phyloP scores from a whole-genome alignment of 257 asterid species.

The Nicotiana tomentosiformis region DNA sequence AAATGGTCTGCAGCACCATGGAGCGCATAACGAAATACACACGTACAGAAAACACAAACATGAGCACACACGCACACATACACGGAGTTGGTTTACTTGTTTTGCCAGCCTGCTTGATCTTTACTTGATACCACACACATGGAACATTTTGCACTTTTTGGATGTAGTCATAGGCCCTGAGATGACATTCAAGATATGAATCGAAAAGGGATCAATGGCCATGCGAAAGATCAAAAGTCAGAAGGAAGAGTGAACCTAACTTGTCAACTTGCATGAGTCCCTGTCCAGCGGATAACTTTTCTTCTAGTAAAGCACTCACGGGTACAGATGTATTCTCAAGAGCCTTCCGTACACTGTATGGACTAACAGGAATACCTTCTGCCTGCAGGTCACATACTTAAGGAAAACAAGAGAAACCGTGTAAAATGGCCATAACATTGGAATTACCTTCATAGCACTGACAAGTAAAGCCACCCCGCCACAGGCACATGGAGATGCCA shows the following conservation, averaged over 20 bases:
- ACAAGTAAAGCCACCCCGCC: slow-evolving; percentile 94
- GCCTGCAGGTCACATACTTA: slow-evolving; percentile 49
- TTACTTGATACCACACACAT: slow-evolving; percentile 68
- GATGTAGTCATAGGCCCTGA: slow-evolving; percentile 88
- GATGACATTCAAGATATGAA: slow-evolving; percentile 26
- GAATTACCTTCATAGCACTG: slow-evolving; percentile 93
- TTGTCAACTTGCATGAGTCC: slow-evolving; percentile 98
- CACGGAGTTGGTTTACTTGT: slow-evolving; percentile 35
- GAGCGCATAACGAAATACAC: background rate
- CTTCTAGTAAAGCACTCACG: slow-evolving; percentile 74
- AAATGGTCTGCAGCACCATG: background rate
- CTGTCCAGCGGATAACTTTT: slow-evolving; percentile 84
- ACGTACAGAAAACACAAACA: background rate
- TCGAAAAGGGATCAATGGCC: slow-evolving; percentile 11
- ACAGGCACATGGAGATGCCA: slow-evolving; percentile 98
- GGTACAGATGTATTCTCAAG: slow-evolving; percentile 88
- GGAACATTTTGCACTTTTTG: slow-evolving; percentile 60
- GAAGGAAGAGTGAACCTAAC: slow-evolving; percentile 39
- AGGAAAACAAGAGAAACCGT: slow-evolving; percentile 11
- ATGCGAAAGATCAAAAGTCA: slow-evolving; percentile 18
- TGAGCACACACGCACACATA: background rate
- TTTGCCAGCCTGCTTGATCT: slow-evolving; percentile 69
- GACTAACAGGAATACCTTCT: slow-evolving; percentile 81
- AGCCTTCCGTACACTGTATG: slow-evolving; percentile 81
- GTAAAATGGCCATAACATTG: slow-evolving; percentile 2